Evolutionary conservation across 2,329 filamentous ascomycete genomes (phyloP).

Genomic region (Botryotinia globosa): DNA sequence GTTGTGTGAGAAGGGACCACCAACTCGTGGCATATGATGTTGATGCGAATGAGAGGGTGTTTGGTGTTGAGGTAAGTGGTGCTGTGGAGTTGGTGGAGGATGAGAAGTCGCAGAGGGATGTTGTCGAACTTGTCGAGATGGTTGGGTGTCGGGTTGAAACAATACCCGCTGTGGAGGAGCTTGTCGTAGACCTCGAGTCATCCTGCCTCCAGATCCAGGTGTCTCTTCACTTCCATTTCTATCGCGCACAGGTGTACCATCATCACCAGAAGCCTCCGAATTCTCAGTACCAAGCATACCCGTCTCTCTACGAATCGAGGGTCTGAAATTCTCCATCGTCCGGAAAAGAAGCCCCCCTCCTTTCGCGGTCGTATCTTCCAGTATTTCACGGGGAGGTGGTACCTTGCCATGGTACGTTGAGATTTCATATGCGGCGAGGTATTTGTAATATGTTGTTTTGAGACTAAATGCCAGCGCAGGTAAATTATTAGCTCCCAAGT

Average conservation of each 20-base stretch:
- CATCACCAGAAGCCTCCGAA: conserved; percentile 58
- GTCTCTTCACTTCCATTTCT: conserved; percentile 49
- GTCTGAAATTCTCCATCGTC: conserved; percentile 72
- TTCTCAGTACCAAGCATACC: conserved; percentile 52
- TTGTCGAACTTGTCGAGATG: conserved; percentile 62
- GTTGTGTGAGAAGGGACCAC: conserved; percentile 47
- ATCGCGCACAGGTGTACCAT: conserved; percentile 57
- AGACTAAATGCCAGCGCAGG: conserved; percentile 81
- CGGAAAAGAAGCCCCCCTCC: conserved; percentile 75
- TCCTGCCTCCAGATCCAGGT: conserved; percentile 53
- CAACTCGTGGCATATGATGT: conserved; percentile 35
- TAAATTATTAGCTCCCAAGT: conserved; percentile 70
- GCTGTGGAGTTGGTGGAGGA: conserved; percentile 33
- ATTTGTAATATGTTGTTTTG: conserved; percentile 88
- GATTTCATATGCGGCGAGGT: conserved; percentile 85
- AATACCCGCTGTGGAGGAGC: conserved; percentile 82
- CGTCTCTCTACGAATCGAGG: conserved; percentile 43
- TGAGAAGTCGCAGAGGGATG: conserved; percentile 49
- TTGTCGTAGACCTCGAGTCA: conserved; percentile 67
- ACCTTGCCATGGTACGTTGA: conserved; percentile 72
- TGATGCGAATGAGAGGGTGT: conserved; percentile 30
- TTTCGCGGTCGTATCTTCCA: conserved; percentile 75
- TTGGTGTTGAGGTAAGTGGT: conserved; percentile 22
- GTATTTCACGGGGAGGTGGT: conserved; percentile 81
- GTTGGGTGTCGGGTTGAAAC: conserved; percentile 75